Percentiles rank a stretch among this genome's conserved stretches.
Evolutionary conservation across 1,284 basidiomycete species (phyloP).

Genomic region (Meripilus lineatus): DNA sequence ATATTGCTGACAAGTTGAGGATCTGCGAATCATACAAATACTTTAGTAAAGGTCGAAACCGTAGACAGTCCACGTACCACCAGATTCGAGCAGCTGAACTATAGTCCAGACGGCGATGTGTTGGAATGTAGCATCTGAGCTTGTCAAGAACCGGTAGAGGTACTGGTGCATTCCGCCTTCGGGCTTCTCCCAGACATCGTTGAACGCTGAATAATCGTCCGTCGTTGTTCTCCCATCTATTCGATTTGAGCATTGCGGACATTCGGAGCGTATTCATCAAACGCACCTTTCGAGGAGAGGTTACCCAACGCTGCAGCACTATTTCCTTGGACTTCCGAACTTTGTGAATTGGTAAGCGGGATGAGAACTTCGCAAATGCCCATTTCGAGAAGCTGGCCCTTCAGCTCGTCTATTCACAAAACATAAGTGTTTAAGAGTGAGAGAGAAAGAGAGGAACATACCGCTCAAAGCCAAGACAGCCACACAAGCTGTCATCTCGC

Average conservation of each 20-base stretch:
- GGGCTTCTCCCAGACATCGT: slow-evolving; percentile 97
- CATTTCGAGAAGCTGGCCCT: slow-evolving; percentile 95
- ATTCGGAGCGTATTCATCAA: not conserved
- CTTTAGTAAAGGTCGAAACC: not conserved
- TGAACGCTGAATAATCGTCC: slow-evolving; percentile 97
- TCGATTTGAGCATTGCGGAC: slow-evolving; percentile 30
- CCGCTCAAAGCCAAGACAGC: slow-evolving; percentile 92
- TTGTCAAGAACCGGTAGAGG: slow-evolving; percentile 91
- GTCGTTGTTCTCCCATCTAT: slow-evolving; percentile 71
- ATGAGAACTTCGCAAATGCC: slow-evolving; percentile 98
- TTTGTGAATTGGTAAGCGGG: slow-evolving; percentile 92
- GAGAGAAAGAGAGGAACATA: slow-evolving; percentile 32
- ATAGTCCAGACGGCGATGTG: slow-evolving; percentile 99
- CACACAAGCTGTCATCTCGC: slow-evolving; percentile 99
- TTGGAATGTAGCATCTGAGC: slow-evolving; percentile 98
- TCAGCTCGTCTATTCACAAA: slow-evolving; percentile 74
- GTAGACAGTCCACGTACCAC: slow-evolving; percentile 45
- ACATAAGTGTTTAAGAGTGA: slow-evolving; percentile 6
- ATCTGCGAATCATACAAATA: slow-evolving; percentile 40
- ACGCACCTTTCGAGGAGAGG: slow-evolving; percentile 87
- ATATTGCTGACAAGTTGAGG: slow-evolving; percentile 88
- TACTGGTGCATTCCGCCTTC: slow-evolving; percentile 97
- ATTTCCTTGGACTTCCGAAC: slow-evolving; percentile 98
- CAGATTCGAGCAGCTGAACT: slow-evolving; percentile 93
- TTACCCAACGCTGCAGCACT: slow-evolving; percentile 98